Evolutionary conservation across 108 stramenopile species (phyloP).

Genomic region (Craspedostauros australis): DNA sequence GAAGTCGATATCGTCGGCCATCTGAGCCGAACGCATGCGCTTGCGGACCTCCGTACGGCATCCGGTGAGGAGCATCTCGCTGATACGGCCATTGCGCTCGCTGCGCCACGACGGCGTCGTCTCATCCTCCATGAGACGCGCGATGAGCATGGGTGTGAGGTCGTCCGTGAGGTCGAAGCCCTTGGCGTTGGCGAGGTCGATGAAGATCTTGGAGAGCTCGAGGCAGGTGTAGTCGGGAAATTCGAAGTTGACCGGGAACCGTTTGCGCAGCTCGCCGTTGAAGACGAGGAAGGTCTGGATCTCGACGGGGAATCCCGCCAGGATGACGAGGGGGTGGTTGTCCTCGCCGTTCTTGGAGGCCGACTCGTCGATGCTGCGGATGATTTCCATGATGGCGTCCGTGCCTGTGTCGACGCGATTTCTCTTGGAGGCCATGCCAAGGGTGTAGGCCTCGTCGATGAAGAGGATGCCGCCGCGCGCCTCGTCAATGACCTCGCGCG

Average conservation of each 20-base stretch:
- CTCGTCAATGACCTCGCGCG: slow-evolving; percentile 79
- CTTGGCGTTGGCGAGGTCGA: slow-evolving; percentile 76
- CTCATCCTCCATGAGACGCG: slow-evolving; percentile 55
- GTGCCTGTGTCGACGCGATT: slow-evolving; percentile 59
- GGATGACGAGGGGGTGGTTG: slow-evolving; percentile 61
- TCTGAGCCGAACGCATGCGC: slow-evolving; percentile 71
- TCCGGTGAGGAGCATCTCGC: slow-evolving; percentile 80
- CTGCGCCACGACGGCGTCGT: slow-evolving; percentile 70
- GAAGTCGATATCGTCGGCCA: slow-evolving; percentile 72
- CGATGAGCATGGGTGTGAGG: slow-evolving; percentile 46
- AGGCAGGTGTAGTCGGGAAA: slow-evolving; percentile 84
- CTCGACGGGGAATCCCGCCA: slow-evolving; percentile 85
- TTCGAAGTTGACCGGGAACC: slow-evolving; percentile 77
- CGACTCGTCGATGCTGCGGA: slow-evolving; percentile 67
- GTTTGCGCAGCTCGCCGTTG: slow-evolving; percentile 59
- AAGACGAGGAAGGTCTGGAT: slow-evolving; percentile 76
- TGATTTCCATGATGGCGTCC: slow-evolving; percentile 73
- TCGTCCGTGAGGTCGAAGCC: slow-evolving; percentile 75
- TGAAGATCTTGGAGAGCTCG: slow-evolving; percentile 76
- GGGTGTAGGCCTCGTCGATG: slow-evolving; percentile 86
- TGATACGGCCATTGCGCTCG: slow-evolving; percentile 82
- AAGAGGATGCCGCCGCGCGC: slow-evolving; percentile 87
- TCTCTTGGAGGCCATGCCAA: slow-evolving; percentile 77
- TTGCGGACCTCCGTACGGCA: slow-evolving; percentile 72
- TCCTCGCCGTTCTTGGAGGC: slow-evolving; percentile 37